Evolutionary conservation across 768 basidiomycete species (phyloP).

Genomic region (Leccinum ochraceum): DNA sequence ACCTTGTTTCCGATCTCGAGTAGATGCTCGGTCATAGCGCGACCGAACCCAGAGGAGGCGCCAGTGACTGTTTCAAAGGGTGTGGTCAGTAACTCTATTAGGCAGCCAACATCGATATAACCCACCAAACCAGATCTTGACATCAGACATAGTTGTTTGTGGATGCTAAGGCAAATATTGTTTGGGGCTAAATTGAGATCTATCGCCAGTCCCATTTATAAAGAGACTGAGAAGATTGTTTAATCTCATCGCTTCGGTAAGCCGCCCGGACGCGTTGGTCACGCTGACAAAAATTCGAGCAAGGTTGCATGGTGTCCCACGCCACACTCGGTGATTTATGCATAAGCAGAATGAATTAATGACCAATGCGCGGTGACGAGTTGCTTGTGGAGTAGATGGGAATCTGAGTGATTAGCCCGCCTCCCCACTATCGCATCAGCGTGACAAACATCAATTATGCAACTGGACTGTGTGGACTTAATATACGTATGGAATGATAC

Average conservation of each 20-base stretch:
- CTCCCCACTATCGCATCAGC: background rate
- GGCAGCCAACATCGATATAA: background rate
- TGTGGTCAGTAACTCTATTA: background rate
- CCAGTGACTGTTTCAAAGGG: conserved; percentile 15
- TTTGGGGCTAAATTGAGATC: background rate
- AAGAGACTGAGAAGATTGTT: background rate
- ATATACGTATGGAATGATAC: conserved; percentile 85
- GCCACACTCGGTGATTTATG: background rate
- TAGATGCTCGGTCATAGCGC: conserved; percentile 26
- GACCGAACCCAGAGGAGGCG: conserved; percentile 41
- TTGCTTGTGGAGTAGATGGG: background rate
- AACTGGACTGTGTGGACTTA: conserved; percentile 28
- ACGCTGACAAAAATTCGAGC: background rate
- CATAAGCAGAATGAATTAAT: background rate
- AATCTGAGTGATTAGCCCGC: background rate
- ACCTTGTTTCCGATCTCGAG: conserved; percentile 34
- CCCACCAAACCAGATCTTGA: conserved; percentile 24
- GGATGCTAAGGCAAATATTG: background rate
- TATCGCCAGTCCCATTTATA: background rate
- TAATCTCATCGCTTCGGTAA: background rate
- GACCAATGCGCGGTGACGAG: background rate
- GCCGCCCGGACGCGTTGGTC: background rate
- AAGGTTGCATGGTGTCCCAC: background rate
- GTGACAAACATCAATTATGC: background rate
- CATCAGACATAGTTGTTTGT: conserved; percentile 12